These are phyloP conservation scores for Rhizoclosmatium sp. DNA, from an alignment of 192 early-diverging fungal species.

Conservation along the genomic window DNA sequence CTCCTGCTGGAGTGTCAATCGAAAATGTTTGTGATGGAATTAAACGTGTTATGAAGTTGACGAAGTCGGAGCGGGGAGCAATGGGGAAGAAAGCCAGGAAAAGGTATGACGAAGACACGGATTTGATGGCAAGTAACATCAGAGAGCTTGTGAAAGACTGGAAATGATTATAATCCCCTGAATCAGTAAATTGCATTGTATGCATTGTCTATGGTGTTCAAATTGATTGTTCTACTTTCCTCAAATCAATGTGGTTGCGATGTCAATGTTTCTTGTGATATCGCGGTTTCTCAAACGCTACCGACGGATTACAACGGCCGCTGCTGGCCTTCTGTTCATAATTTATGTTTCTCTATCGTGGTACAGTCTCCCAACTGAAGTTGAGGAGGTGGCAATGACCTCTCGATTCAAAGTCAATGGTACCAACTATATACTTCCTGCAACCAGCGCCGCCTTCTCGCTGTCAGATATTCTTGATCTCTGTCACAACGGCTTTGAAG, in stretches of 20 bases:
- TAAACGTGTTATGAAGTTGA: neutral
- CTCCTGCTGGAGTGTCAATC: neutral
- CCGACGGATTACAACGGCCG: no score
- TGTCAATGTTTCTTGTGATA: no score
- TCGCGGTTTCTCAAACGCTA: no score
- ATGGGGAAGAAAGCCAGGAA: constrained; percentile 14
- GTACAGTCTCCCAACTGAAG: no score
- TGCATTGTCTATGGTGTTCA: neutral
- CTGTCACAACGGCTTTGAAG: constrained; percentile 1
- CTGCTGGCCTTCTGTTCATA: no score
- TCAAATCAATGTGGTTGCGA: no score
- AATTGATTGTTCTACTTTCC: no score
- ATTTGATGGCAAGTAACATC: constrained; percentile 18
- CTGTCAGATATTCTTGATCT: constrained; percentile 5
- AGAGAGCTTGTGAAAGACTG: neutral
- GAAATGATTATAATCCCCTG: no score
- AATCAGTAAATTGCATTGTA: neutral
- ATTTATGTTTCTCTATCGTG: no score
- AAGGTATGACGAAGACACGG: constrained; percentile 21
- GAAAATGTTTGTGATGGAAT: constrained; percentile 1
- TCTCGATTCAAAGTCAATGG: constrained; percentile 1
- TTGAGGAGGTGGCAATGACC: neutral
- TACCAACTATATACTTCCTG: neutral
- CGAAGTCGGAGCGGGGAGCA: neutral
- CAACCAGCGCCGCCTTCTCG: neutral